Percentiles rank a stretch among this genome's conserved stretches.
Evolutionary conservation across 1,284 basidiomycete species (phyloP).

Genomic region (Taiwanofungus camphoratus): DNA sequence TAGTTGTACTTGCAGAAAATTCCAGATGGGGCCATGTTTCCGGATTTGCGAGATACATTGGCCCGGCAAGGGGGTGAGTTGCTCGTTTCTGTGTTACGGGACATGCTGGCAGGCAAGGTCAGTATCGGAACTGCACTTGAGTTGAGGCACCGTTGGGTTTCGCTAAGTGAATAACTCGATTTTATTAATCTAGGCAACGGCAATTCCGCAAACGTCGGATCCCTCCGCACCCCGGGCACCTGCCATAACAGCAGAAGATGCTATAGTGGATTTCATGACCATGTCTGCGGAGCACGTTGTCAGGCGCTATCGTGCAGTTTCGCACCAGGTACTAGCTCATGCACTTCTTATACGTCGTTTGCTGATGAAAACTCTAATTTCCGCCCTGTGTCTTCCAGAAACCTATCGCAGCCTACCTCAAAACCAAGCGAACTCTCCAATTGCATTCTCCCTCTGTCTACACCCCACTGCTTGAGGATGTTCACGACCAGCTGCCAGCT

Average conservation of each 20-base stretch:
- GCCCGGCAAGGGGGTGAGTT: conserved; percentile 64
- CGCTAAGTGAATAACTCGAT: too few species aligned
- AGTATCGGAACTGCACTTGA: too few species aligned
- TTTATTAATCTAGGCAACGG: conserved; percentile 41
- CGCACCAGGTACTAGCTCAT: conserved; percentile 55
- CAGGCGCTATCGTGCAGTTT: conserved; percentile 61
- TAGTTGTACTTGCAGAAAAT: conserved; percentile 23
- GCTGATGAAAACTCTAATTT: conserved; percentile 5
- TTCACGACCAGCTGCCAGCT: conserved; percentile 9
- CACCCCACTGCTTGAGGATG: conserved; percentile 9
- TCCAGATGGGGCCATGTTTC: conserved; percentile 46
- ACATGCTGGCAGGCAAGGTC: conserved; percentile 55
- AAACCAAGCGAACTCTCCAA: conserved; percentile 39
- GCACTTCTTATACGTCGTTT: neutral
- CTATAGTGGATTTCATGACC: conserved; percentile 49
- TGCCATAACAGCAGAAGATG: conserved; percentile 51
- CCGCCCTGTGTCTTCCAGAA: conserved; percentile 28
- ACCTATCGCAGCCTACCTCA: conserved; percentile 40
- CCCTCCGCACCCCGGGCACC: conserved; percentile 48
- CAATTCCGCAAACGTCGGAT: conserved; percentile 38
- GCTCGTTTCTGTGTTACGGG: conserved; percentile 64
- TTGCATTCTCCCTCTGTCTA: conserved; percentile 35
- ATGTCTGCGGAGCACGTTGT: conserved; percentile 55
- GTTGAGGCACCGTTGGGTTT: too few species aligned
- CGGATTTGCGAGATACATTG: conserved; percentile 51